Evolutionary conservation across 768 basidiomycete species (phyloP), one percentile per base, ranked within the genome.

Genomic region (Lentinula sp.): DNA sequence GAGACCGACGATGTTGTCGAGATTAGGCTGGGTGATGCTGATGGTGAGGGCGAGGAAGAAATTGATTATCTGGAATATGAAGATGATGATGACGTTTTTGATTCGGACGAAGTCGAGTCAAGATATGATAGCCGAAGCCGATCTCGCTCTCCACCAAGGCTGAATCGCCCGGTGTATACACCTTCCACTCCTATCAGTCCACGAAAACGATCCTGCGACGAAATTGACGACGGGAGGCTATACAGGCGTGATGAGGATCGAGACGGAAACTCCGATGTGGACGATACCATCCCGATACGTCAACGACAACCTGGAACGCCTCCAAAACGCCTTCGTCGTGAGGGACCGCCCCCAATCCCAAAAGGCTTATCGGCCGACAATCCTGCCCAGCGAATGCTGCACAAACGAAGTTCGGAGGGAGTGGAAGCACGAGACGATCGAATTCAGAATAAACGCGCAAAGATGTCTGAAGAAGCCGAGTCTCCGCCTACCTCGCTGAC

Each of bases 131-230:
- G 52, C 42, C 31, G 52, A 31, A 37, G 34, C 13, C 48, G 48
- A 37, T 45, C 31, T 18, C 39, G 51, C 11, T 54, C 51, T 11
- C 60, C 52, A 2, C 53, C 60, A 0, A 54, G 60, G 21, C 6
- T 60, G n/a, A 46, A 42, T 21, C 59, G 59, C 16, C 21, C 48
- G 6, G 21, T 40, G 18, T 58, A 58, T 42, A 31, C 57, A 32
- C 45, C 57, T 35, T 23, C 59, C 31, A 18, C 35, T n/a, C 48
- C 31, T 13, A 31, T 52, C 40, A 60, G 59, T 21, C 59, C 59
- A 15, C 48, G 59, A 31, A 60, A 60, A 52, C 48, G 59, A n/a
- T 60, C 59, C 23, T 60, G 59, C 37, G 59, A 60, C 23, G 59
- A 60, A 18, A 52, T 60, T 32, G 59, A 60, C 28, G 50, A 45